Evolutionary conservation across 768 basidiomycete species (phyloP), one percentile per base, ranked within the genome.

Genomic region (Termitomyces sp.): DNA sequence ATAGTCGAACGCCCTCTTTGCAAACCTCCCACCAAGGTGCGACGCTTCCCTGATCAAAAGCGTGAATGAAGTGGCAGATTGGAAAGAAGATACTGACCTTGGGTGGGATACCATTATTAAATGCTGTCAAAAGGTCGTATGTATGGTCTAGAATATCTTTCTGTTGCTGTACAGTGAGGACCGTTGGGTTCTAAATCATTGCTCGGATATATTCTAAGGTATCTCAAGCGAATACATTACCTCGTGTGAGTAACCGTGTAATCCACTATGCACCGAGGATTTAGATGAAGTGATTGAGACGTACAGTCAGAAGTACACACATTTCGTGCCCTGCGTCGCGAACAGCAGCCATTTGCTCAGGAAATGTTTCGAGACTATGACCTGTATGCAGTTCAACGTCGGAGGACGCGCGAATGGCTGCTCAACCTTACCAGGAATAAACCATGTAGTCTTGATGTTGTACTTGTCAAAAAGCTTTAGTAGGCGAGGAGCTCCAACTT

Each of bases 1-100:
- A 72, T 26, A 91, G 73, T 16, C 81, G 71, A 0, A 82, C 83
- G 4, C 84, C 85, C 68, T 88, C 87, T 60, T 81, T 84, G 69
- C 82, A 85, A 3, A 82, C 82, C 68, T 91, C 89, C 88, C 88
- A 91, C 87, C 89, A 91, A 0, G 88, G 88, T 1, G 88, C 88
- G 34, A 88, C 87, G 50, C 80, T 82, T 39, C 84, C 85, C 71
- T 76, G 2, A 8, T 26, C 33, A 14, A 20, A 53, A 9, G 5
- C 34, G 32, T 24, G 47, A n/a, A 45, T 39, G 30, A 33, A 12
- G n/a, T 37, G 5, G 22, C 39, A 24, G 24, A 14, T 13, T 20
- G 26, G 39, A 3, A 10, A 33, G 32, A 36, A 37, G 44, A 27
- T 20, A 22, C 44, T 37, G 16, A 73, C 74, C 67, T 81, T 83